phyloP scores from a whole-genome alignment of 169 alveolate species.

The Babesia gibsoni region DNA sequence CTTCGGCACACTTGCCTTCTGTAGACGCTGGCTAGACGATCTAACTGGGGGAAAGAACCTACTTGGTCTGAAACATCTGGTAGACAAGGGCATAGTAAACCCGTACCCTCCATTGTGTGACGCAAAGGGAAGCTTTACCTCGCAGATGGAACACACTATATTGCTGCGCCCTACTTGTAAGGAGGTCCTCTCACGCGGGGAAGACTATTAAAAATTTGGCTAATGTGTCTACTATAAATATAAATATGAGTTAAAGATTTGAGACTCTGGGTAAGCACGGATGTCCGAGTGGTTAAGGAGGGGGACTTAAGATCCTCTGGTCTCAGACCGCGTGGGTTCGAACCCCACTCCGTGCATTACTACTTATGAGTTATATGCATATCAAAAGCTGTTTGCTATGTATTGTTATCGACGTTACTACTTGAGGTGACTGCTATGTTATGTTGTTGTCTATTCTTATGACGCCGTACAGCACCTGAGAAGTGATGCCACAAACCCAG shows the following conservation, averaged over 20 bases:
- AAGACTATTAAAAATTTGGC: slow-evolving; percentile 90
- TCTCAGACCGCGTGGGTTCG: slow-evolving; percentile 95
- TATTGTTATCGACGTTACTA: too few relatives aligned
- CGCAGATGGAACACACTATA: slow-evolving; percentile 99
- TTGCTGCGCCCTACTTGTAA: slow-evolving; percentile 96
- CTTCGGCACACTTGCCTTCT: slow-evolving; percentile 97
- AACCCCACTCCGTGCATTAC: slow-evolving; percentile 94
- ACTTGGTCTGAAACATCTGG: slow-evolving; percentile 90
- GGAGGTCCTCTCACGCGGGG: slow-evolving; percentile 97
- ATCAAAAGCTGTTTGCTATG: too few relatives aligned
- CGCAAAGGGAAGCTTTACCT: slow-evolving; percentile 92
- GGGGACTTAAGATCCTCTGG: slow-evolving; percentile 96
- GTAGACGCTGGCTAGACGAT: slow-evolving; percentile 98
- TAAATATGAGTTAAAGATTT: neutral
- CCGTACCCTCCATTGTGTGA: slow-evolving; percentile 99
- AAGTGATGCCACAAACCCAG: too few relatives aligned
- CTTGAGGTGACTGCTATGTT: too few relatives aligned
- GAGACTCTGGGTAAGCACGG: slow-evolving; percentile 76
- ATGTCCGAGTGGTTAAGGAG: slow-evolving; percentile 98
- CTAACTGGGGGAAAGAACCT: slow-evolving; percentile 92
- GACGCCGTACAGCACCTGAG: too few relatives aligned
- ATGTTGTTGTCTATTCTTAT: too few relatives aligned
- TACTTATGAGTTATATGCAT: neutral
- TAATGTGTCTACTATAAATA: neutral
- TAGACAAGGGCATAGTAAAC: slow-evolving; percentile 93